Evolutionary conservation across 768 basidiomycete species (phyloP), one percentile per base, ranked within the genome.

Genomic region (Leccinellum rugosiceps): DNA sequence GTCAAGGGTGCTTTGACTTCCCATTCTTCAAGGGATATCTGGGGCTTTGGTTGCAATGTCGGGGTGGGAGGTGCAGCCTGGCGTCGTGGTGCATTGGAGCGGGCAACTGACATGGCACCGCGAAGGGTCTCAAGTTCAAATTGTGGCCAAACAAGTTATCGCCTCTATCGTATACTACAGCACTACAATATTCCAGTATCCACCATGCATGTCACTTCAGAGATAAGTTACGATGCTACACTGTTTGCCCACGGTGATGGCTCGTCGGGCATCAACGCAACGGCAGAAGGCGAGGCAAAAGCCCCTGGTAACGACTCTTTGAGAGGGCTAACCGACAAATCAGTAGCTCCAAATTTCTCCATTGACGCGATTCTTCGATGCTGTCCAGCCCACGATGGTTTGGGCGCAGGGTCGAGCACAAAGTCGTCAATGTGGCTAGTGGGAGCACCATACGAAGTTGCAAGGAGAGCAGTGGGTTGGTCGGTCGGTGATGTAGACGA

Each of bases 1-100:
- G 77, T 79, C 30, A 98, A 72, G 3, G 92, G 91, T 0, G 93
- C 84, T 62, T 83, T 88, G 0, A 83, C 72, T 64, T 97, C 94
- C 95, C 95, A 98, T 75, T 96, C 92, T 68, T 97, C 94, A 4
- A 96, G 77, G 43, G 78, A 86, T 34, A 92, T 76, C 1, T 75
- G 75, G 1, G 75, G 67, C 65, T 78, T 84, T 9, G 74, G 60
- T n/a, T 70, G 74, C 30, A 70, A 59, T 30, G 64, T 52, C 34
- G 65, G 67, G 45, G 68, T 60, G 25, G 65, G 50, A 50, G 72
- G 56, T 47, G 65, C 58, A 58, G 52, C 63, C n/a, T 62, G 63
- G 55, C 73, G 73, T 23, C 71, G 71, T 4, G 58, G 70, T 50
- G 59, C 7, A 30, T 25, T 50, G 32, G 67, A 48, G 52, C 69